Evolutionary conservation across 176 grass and related monocot genomes (phyloP).

Genomic region (Musa schizocarpa): DNA sequence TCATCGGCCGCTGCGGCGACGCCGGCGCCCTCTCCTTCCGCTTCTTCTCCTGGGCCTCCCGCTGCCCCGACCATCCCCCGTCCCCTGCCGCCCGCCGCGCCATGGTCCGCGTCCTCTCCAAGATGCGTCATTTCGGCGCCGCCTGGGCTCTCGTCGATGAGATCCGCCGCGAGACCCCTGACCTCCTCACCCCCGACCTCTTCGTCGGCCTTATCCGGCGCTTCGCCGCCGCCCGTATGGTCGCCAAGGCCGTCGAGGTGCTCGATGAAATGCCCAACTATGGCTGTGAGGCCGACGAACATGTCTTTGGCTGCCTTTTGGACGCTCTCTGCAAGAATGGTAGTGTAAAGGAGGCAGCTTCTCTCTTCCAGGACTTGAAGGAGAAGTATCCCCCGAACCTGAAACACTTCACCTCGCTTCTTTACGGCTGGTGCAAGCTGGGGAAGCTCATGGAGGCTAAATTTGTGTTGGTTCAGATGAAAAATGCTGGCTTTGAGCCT

Average conservation of each 20-base stretch:
- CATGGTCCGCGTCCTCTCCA: conserved; percentile 35
- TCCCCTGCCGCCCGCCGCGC: conserved; percentile 50
- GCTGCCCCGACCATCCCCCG: conserved; percentile 27
- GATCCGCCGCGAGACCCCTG: conserved; percentile 34
- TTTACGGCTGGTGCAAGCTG: conserved; percentile 88
- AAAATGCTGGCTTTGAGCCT: conserved; percentile 46
- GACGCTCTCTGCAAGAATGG: conserved; percentile 48
- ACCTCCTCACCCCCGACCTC: conserved; percentile 43
- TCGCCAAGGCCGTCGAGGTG: conserved; percentile 40
- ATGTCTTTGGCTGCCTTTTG: conserved; percentile 35
- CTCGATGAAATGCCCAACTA: conserved; percentile 39
- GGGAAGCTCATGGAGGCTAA: conserved; percentile 91
- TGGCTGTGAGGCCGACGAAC: conserved; percentile 18
- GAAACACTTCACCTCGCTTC: conserved; percentile 73
- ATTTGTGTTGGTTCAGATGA: conserved; percentile 75
- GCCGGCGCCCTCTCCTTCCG: conserved; percentile 49
- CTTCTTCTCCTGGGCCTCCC: conserved; percentile 66
- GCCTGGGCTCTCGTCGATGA: conserved; percentile 38
- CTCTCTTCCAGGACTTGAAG: conserved; percentile 72
- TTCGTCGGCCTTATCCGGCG: conserved; percentile 19
- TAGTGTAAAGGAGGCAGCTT: conserved; percentile 49
- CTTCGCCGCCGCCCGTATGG: conserved; percentile 38
- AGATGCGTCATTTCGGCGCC: conserved; percentile 41
- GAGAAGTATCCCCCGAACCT: conserved; percentile 40
- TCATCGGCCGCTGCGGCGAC: conserved; percentile 51